phyloP scores from a whole-genome alignment of 345 rosid genomes.

The Eucalyptus viminalis region DNA sequence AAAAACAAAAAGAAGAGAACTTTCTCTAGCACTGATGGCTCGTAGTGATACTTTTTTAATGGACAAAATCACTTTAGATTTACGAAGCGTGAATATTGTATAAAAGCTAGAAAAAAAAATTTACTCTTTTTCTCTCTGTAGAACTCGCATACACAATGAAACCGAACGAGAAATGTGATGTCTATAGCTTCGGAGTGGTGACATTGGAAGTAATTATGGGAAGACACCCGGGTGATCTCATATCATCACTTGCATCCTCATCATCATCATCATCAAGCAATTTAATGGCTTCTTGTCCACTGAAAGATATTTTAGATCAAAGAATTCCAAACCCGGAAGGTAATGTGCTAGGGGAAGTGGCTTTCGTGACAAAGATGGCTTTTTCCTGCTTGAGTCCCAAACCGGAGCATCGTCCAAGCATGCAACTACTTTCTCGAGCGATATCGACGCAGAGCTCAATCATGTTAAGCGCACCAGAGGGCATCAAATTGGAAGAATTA shows the following conservation, averaged over 20 bases:
- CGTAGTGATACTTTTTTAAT: neutral
- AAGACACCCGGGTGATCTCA: neutral
- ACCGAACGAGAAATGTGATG: neutral
- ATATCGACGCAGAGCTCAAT: neutral
- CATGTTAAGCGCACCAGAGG: neutral
- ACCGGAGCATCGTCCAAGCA: neutral
- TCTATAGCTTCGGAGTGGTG: neutral
- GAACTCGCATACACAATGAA: neutral
- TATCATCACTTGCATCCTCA: neutral
- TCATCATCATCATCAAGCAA: neutral
- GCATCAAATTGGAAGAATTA: neutral
- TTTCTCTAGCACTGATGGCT: neutral
- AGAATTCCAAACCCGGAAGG: neutral
- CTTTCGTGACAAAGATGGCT: neutral
- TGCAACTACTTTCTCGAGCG: neutral
- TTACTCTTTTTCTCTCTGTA: neutral
- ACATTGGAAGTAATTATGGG: neutral
- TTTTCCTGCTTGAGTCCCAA: neutral
- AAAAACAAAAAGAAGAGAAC: too few relatives aligned
- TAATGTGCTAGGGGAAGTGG: neutral
- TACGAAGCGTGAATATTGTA: neutral
- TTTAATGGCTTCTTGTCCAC: neutral
- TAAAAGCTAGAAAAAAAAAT: neutral
- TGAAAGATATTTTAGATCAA: neutral
- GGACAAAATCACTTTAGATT: neutral